Conservation (phyloP, 495 filamentous ascomycete species). For the Aspergillus homomorphus region DNA sequence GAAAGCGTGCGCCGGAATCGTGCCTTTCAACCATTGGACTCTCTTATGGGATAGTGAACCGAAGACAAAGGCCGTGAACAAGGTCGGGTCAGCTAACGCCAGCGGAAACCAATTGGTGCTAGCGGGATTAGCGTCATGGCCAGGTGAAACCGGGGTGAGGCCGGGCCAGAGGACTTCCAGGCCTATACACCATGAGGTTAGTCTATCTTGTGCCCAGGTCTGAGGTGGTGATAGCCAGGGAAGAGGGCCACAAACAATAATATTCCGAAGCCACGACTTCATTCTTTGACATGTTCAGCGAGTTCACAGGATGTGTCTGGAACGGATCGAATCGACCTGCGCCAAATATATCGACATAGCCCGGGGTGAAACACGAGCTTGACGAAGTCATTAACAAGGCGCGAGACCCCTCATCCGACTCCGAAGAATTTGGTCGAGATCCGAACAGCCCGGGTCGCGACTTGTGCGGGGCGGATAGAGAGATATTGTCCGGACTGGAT, state of each 20-base stretch:
- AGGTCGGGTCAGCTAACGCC: constrained; percentile 32
- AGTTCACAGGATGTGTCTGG: constrained; percentile 26
- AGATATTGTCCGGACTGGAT: not conserved
- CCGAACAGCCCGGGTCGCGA: not conserved
- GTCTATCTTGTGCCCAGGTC: not conserved
- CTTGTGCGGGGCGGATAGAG: not conserved
- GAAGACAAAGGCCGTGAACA: constrained; percentile 40
- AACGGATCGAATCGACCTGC: constrained; percentile 34
- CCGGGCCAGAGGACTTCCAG: constrained; percentile 36
- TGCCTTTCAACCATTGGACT: constrained; percentile 34
- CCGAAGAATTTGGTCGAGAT: not conserved
- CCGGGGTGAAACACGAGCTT: not conserved
- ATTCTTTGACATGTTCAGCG: not conserved
- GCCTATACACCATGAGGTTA: constrained; percentile 16
- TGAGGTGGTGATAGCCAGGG: too few relatives aligned
- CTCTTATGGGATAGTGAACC: constrained; percentile 41
- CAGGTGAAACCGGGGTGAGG: constrained; percentile 24
- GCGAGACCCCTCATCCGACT: not conserved
- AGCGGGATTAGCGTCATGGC: constrained; percentile 1
- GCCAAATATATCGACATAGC: constrained; percentile 26
- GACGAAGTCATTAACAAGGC: not conserved
- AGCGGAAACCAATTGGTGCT: constrained; percentile 33
- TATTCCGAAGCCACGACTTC: constrained; percentile 6
- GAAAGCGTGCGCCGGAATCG: constrained; percentile 23
- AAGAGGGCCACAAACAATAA: constrained; percentile 11